Percentiles rank a stretch among this genome's conserved stretches.
phyloP scores from a whole-genome alignment of 352 stramenopile genomes.

The Phytophthora hybrid region DNA sequence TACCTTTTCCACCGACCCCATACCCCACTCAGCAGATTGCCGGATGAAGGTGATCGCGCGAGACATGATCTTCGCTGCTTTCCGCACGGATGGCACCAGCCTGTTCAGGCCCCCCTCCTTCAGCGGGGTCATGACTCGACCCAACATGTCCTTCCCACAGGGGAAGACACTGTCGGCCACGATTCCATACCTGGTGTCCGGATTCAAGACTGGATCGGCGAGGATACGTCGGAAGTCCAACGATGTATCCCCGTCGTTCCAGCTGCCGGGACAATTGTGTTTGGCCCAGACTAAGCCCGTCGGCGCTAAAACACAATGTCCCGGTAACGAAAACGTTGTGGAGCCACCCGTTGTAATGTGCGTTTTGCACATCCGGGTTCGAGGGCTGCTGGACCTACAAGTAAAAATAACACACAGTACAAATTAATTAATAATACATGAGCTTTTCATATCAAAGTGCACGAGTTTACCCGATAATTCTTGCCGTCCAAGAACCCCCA shows the following conservation, averaged over 20 bases:
- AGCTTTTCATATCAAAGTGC: background rate
- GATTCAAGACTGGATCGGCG: background rate
- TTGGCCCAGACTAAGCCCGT: too few species aligned
- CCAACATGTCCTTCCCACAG: background rate
- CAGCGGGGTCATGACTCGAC: background rate
- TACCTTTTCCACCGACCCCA: background rate
- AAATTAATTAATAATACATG: too few species aligned
- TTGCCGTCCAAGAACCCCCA: constrained; percentile 12
- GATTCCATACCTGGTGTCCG: background rate
- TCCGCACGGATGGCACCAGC: background rate
- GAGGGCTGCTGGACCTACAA: too few species aligned
- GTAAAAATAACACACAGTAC: too few species aligned
- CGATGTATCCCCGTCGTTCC: too few species aligned
- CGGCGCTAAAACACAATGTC: too few species aligned
- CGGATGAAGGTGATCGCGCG: background rate
- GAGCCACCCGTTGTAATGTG: too few species aligned
- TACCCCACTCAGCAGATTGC: background rate
- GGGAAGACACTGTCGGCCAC: background rate
- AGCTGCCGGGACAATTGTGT: too few species aligned
- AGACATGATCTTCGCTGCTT: background rate
- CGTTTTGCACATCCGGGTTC: too few species aligned
- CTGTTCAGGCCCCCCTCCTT: background rate
- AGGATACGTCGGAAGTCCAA: too few species aligned
- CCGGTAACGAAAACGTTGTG: too few species aligned
- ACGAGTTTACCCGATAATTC: background rate